A percentile compares a stretch with the other conserved stretches of the same genome.
Conservation (phyloP, 768 basidiomycete species). For the Calocybe indica region DNA sequence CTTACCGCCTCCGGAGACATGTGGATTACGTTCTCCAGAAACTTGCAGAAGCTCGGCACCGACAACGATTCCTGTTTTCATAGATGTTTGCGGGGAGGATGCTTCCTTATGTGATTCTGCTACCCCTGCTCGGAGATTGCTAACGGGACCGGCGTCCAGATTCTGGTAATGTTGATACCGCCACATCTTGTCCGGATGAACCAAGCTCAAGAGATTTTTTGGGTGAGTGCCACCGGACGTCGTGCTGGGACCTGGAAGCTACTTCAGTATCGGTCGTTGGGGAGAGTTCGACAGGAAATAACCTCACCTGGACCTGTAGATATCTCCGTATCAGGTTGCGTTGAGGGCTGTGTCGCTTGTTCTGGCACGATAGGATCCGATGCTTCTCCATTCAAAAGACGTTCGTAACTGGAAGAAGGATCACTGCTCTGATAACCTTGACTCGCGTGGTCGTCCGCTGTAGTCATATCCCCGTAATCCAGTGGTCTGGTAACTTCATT, state of each 20-base stretch:
- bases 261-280: background rate
- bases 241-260: too few species aligned
- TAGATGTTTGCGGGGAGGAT: too few species aligned
- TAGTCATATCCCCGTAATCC: slow-evolving; percentile 9
- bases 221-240: too few species aligned
- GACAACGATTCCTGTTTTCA: too few species aligned
- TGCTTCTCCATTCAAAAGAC: slow-evolving; percentile 27
- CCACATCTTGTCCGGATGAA: background rate
- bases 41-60: too few species aligned
- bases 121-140: too few species aligned
- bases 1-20: too few species aligned
- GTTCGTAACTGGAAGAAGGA: slow-evolving; percentile 35
- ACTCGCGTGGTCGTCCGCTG: slow-evolving; percentile 13
- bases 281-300: background rate
- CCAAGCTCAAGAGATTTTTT: background rate
- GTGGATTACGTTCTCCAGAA: too few species aligned
- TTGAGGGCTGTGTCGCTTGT: slow-evolving; percentile 28
- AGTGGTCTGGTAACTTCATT: slow-evolving; percentile 11
- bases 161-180: background rate
- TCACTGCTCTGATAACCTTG: slow-evolving; percentile 28
- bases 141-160: too few species aligned
- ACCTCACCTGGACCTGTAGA: slow-evolving; percentile 1
- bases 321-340: slow-evolving; percentile 21
- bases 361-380: slow-evolving; percentile 7
- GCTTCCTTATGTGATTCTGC: too few species aligned